Evolutionary conservation across 139 green algal species (phyloP).

Genomic region (Closterium sp.): DNA sequence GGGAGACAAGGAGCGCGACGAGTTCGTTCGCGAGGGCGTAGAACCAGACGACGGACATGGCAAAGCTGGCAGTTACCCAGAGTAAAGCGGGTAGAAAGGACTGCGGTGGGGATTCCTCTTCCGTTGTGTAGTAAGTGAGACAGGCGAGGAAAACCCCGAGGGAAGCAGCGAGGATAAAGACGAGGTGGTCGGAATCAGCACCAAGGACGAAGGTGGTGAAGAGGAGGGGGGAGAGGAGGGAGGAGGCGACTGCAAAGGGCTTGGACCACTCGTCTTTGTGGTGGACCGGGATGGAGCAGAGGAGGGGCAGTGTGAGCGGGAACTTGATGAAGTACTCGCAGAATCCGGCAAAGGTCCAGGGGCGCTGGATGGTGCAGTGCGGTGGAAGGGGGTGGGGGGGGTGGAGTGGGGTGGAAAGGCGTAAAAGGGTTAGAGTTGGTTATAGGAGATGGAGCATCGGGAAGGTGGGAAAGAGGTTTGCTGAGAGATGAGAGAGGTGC

Average conservation of each 20-base stretch:
- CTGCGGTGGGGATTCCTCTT: neutral
- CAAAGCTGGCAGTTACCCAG: slow-evolving; percentile 41
- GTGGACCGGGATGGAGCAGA: slow-evolving; percentile 46
- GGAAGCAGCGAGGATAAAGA: neutral
- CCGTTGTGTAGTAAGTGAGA: neutral
- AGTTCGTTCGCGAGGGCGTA: slow-evolving; percentile 56
- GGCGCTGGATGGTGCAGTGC: neutral
- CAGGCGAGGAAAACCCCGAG: neutral
- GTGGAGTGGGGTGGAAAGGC: neutral
- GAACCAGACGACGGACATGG: slow-evolving; percentile 57
- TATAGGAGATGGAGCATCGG: no score
- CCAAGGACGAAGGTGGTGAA: neutral
- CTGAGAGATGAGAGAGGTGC: neutral
- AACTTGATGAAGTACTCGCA: slow-evolving; percentile 13
- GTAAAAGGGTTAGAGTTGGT: no score
- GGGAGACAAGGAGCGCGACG: slow-evolving; percentile 38
- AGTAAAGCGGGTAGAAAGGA: neutral
- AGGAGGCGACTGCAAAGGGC: neutral
- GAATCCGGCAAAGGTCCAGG: neutral
- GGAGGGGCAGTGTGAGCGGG: slow-evolving; percentile 38
- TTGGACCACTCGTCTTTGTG: slow-evolving; percentile 26
- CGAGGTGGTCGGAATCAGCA: neutral
- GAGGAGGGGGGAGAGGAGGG: neutral
- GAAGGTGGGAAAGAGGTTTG: no score
- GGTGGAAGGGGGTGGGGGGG: neutral